Percentiles rank a stretch among this genome's conserved stretches.
Evolutionary conservation across 371 early-diverging fungal genomes (phyloP).

Genomic region (Actinomortierella wolfii): DNA sequence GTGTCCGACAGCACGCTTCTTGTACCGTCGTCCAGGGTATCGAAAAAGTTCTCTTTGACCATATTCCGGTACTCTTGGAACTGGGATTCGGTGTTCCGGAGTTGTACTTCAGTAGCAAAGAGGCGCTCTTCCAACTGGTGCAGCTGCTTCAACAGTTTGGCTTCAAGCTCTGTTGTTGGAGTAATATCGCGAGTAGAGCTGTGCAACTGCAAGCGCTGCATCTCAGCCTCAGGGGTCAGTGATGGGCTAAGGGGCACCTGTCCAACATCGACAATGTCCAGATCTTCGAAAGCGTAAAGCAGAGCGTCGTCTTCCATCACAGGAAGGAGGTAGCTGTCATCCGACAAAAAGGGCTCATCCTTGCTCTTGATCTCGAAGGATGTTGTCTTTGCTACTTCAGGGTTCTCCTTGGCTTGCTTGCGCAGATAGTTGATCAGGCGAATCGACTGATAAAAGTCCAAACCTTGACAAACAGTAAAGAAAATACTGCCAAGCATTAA

Average conservation of each 20-base stretch:
- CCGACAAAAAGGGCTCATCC: conserved; percentile 63
- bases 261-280: conserved; percentile 60
- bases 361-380: conserved; percentile 6
- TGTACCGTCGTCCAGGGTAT: conserved; percentile 47
- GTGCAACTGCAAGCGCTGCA: neutral
- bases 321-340: conserved; percentile 79
- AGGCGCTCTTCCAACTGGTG: conserved; percentile 52
- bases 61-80: conserved; percentile 71
- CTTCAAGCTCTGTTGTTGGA: conserved; percentile 62
- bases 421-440: conserved; percentile 87
- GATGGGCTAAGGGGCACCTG: conserved; percentile 10
- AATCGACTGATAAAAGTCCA: conserved; percentile 89
- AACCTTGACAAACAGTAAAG: conserved; percentile 26
- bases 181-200: conserved; percentile 18
- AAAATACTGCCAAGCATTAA: neutral
- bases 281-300: conserved; percentile 67
- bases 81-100: conserved; percentile 55
- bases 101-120: conserved; percentile 54
- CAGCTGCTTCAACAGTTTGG: conserved; percentile 56
- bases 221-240: conserved; percentile 25
- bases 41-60: conserved; percentile 76
- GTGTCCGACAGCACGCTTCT: conserved; percentile 22
- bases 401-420: conserved; percentile 46
- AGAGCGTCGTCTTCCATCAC: conserved; percentile 83
- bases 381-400: conserved; percentile 16